These are phyloP conservation scores for Leonotis leonurus DNA, from an alignment of 257 asterid species.

Conservation along the genomic window DNA sequence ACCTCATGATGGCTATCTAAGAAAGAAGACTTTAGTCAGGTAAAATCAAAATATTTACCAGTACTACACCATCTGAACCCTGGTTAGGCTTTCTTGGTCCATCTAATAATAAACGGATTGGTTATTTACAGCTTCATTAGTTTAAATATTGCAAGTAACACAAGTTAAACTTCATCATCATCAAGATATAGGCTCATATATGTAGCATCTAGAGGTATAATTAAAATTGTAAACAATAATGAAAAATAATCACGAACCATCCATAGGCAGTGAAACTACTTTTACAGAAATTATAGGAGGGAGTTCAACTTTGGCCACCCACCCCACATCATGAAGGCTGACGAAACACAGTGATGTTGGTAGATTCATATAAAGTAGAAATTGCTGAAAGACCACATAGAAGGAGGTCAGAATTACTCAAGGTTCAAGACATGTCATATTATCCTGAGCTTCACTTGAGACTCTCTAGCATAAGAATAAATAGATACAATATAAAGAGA, in stretches of 20 bases:
- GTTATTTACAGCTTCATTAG: neutral
- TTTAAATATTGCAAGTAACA: slow-evolving; percentile 2
- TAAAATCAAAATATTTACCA: slow-evolving; percentile 1
- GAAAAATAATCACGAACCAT: neutral
- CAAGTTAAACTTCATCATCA: slow-evolving; percentile 5
- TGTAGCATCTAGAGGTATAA: slow-evolving; percentile 1
- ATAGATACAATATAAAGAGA: slow-evolving; percentile 3
- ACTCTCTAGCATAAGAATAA: neutral
- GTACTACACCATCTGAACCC: slow-evolving; percentile 2
- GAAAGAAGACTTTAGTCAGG: slow-evolving; percentile 21
- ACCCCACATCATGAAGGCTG: neutral
- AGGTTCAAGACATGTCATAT: slow-evolving; percentile 10
- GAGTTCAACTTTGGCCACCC: neutral
- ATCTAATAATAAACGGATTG: neutral
- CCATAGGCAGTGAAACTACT: too few species aligned
- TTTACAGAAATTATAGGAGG: too few species aligned
- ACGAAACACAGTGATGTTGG: neutral
- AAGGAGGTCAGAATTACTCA: neutral
- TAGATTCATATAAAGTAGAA: neutral
- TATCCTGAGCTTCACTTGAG: neutral
- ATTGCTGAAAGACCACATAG: neutral
- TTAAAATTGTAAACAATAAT: neutral
- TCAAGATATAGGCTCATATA: neutral
- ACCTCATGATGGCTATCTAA: slow-evolving; percentile 61
- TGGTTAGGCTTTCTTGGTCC: neutral